Evolutionary conservation across 2,329 filamentous ascomycete genomes (phyloP).

Genomic region (Fonsecaea monophora): DNA sequence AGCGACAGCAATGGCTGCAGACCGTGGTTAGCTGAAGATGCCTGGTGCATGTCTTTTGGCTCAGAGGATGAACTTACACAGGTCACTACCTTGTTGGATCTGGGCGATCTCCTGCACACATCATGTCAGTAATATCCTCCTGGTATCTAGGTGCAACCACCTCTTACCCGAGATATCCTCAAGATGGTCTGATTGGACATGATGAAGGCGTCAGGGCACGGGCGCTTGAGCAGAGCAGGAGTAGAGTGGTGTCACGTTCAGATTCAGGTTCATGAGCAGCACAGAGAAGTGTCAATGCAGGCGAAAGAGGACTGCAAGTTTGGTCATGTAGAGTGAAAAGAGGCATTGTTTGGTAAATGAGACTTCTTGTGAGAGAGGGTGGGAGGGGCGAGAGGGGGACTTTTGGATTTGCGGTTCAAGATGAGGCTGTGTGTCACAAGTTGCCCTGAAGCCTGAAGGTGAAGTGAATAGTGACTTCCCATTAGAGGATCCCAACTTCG

Average conservation of each 20-base stretch:
- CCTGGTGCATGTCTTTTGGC: neutral
- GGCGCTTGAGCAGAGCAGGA: neutral
- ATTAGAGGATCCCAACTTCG: neutral
- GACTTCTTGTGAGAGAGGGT: slow-evolving; percentile 2
- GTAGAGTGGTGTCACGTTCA: neutral
- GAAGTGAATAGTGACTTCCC: slow-evolving; percentile 1
- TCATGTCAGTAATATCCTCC: slow-evolving; percentile 31
- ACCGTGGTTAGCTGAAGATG: slow-evolving; percentile 27
- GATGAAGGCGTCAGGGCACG: slow-evolving; percentile 8
- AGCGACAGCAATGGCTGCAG: slow-evolving; percentile 75
- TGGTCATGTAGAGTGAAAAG: slow-evolving; percentile 11
- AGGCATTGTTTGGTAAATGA: slow-evolving; percentile 22
- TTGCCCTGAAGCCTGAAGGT: slow-evolving; percentile 10
- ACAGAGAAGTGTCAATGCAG: slow-evolving; percentile 1
- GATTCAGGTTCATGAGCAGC: slow-evolving; percentile 17
- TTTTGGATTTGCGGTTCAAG: slow-evolving; percentile 9
- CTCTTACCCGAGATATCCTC: slow-evolving; percentile 78
- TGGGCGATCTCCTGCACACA: slow-evolving; percentile 76
- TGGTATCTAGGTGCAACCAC: neutral
- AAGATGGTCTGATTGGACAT: slow-evolving; percentile 89
- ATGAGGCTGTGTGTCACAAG: slow-evolving; percentile 35
- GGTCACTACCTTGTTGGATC: slow-evolving; percentile 80
- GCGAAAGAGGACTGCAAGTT: slow-evolving; percentile 5
- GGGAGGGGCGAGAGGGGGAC: neutral
- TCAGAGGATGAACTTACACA: slow-evolving; percentile 66